Percentiles rank a stretch among this genome's conserved stretches.
These are phyloP conservation scores for Lentinus tigrinus DNA, from an alignment of 768 basidiomycete genomes.

Conservation along the genomic window DNA sequence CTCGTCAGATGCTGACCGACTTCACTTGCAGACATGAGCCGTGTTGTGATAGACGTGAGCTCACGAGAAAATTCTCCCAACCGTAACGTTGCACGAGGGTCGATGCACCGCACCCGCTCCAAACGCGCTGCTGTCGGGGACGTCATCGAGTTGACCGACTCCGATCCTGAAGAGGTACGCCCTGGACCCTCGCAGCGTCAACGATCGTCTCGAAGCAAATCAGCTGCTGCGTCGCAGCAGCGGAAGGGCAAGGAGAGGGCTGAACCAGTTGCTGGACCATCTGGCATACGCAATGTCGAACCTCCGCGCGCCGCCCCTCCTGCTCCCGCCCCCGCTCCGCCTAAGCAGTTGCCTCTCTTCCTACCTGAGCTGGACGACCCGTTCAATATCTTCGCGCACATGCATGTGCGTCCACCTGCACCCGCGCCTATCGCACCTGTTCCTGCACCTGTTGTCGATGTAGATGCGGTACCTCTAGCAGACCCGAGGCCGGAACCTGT, in stretches of 20 bases:
- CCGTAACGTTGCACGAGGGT: neutral
- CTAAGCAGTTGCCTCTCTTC: neutral
- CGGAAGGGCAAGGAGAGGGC: constrained; percentile 1
- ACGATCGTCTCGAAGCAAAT: neutral
- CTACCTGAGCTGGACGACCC: constrained; percentile 3
- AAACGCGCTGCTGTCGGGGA: constrained; percentile 18
- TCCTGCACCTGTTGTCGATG: neutral
- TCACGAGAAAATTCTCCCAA: constrained; percentile 3
- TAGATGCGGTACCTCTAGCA: neutral
- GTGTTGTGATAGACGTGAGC: constrained; percentile 3
- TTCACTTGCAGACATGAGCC: neutral
- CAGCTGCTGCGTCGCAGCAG: neutral
- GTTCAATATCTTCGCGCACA: neutral
- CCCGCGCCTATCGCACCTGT: neutral
- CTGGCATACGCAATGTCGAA: neutral
- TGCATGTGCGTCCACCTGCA: neutral
- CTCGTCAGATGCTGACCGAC: neutral
- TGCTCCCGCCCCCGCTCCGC: neutral
- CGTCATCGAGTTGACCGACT: constrained; percentile 54
- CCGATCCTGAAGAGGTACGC: constrained; percentile 37
- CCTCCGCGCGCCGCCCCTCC: neutral
- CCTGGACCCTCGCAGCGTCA: neutral
- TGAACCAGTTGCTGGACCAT: constrained; percentile 8
- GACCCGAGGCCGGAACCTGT: neutral
- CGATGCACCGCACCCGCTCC: neutral